Base-by-base conservation (phyloP, 2,329 filamentous ascomycete genomes). In the Botryosphaeria dothidea region DNA sequence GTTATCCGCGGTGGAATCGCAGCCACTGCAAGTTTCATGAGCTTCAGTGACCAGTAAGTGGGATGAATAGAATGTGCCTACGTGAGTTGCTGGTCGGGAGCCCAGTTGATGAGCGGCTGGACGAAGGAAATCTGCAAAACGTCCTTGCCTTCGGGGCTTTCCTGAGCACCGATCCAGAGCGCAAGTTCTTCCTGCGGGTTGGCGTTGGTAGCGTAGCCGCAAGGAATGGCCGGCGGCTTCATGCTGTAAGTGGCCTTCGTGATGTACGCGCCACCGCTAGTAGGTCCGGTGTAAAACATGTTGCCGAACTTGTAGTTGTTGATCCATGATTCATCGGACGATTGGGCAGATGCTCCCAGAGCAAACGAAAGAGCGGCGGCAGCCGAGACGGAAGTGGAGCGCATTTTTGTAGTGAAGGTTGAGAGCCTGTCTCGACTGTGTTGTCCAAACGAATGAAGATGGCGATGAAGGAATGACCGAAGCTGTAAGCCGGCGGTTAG, bases 181-280 rank as follows among this genome's bases (percentile, higher is more conserved):
- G 63, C 46, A n/a, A 65, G 54, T 34, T 51, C 54, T 29, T 51
- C 46, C 23, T 60, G 25, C 21, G 25, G 29, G 25, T 8, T 36
- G 23, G 43, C 48, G 54, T 27, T 21, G 8, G 61, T 61, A 3
- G 43, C 45, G 49, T 54, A 60, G 61, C 54, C 49, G 60, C 58
- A 64, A 1, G 66, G 66, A 17, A 57, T 36, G 8, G 19, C 46
- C 9, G 64, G 64, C 3, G 54, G 64, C 2, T 36, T n/a, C 60
- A 67, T 49, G 19, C 60, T 64, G 48, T 66, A 67, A 17, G 66
- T 67, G 19, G 66, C 66, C 51, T 66, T 66, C 17, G 66, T 67
- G 43, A 67, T 67, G 61, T 64, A 43, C 25, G 51, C 43, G 15
- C 65, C 66, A 27, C 64, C 57, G 25, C 60, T 61, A 11, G 66